Base-by-base conservation (phyloP, 805 yeast species). In the Saccharomycopsis fibuligera region DNA sequence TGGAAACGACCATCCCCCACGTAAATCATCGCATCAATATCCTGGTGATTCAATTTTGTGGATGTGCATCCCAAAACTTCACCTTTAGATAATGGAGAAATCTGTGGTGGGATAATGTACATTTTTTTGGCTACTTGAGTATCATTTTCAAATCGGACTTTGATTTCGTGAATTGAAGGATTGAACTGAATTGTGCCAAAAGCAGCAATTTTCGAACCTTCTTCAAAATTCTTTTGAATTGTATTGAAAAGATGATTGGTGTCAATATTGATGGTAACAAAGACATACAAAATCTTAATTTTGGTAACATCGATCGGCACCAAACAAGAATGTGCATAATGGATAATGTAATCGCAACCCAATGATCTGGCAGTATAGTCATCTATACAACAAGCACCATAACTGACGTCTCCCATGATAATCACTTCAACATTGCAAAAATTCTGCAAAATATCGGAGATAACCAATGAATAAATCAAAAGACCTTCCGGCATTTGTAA, bases 301-400 rank as follows among this genome's bases (percentile, higher is more conserved):
- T 76, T 71, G 5, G 98, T 93, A 42, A 91, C 75, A 62, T 90
- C 98, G 25, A 93, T 86, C 2, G 99, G 99, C 1, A 93, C 97
- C 41, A 93, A 71, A 66, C 99, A 93, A 5, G 96, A 88, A 63
- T 93, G 99, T 1, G 99, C 99, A 65, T 93, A 93, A 66, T 93
- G 99, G 12, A 91, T 88, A 51, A 93, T 81, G 59, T 90, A 84
- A 61, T 93, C 99, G 67, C 99, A 93, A 43, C 86, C 96, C 24
- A 93, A 66, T 0, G 98, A 81, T 54, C 90, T 72, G 1, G 99
- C 99, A 0, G 99, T 90, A 62, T 74, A 93, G 61, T 93, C 99
- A 63, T 93, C 99, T 41, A 93, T 89, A 67, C 99, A 93, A 63
- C 99, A 93, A 0, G 99, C 99, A 38, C 99, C 99, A 60, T 93